Conservation (phyloP, 345 rosid species). For the Limnanthes douglasii region DNA sequence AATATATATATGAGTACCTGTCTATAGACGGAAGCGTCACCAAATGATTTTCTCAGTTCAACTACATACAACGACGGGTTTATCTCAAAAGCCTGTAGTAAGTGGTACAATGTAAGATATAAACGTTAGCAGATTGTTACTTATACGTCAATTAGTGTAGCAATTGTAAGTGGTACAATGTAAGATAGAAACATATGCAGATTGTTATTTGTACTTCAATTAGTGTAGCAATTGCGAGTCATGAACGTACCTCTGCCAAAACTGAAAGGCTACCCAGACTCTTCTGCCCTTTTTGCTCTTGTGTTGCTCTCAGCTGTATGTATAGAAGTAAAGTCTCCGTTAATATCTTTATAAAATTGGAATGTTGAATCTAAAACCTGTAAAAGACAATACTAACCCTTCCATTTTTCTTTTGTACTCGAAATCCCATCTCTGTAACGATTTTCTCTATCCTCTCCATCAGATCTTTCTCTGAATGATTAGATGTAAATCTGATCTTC, state of each 20-base stretch:
- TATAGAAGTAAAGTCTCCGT: background rate
- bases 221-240: background rate
- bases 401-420: slow-evolving; percentile 67
- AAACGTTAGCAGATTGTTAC: background rate
- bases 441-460: slow-evolving; percentile 55
- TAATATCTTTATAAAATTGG: background rate
- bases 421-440: slow-evolving; percentile 74
- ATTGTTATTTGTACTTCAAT: background rate
- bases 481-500: slow-evolving; percentile 83
- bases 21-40: slow-evolving; percentile 66
- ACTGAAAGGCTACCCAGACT: slow-evolving; percentile 48
- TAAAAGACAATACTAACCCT: slow-evolving; percentile 24
- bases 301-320: slow-evolving; percentile 53
- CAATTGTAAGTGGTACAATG: no score
- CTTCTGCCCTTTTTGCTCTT: slow-evolving; percentile 34
- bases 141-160: no score
- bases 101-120: background rate
- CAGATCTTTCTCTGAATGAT: slow-evolving; percentile 54
- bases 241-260: slow-evolving; percentile 57
- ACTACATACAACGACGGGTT: slow-evolving; percentile 69
- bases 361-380: background rate
- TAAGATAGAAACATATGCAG: no score
- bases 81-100: slow-evolving; percentile 64
- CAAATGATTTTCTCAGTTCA: slow-evolving; percentile 68
- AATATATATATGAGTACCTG: slow-evolving; percentile 29